Percentiles rank a stretch among this genome's conserved stretches.
Evolutionary conservation across 2,329 filamentous ascomycete species (phyloP).

Genomic region (Aureobasidium lini): DNA sequence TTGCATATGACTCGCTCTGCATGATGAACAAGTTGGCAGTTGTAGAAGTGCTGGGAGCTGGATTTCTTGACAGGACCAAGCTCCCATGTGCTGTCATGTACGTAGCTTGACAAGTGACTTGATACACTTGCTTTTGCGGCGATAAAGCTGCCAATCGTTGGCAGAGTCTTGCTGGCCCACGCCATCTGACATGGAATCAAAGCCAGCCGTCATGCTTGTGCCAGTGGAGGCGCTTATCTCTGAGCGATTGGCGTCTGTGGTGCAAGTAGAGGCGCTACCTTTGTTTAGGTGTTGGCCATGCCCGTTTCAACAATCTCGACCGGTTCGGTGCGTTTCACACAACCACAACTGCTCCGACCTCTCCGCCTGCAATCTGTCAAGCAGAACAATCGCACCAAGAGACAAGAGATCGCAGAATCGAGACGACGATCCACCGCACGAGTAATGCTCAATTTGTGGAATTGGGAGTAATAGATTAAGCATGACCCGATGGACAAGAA

Average conservation of each 20-base stretch:
- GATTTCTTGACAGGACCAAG: slow-evolving; percentile 8
- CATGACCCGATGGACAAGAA: slow-evolving; percentile 2
- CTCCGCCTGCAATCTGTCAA: slow-evolving; percentile 4
- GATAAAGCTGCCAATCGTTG: slow-evolving; percentile 2
- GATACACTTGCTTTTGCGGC: slow-evolving; percentile 7
- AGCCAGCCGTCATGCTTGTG: slow-evolving; percentile 5
- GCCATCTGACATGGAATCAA: slow-evolving; percentile 2
- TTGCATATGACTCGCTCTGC: slow-evolving; percentile 10
- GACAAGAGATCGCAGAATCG: background rate
- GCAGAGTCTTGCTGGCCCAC: background rate
- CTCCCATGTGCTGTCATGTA: slow-evolving; percentile 8
- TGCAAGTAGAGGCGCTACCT: slow-evolving; percentile 10
- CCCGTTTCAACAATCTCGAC: slow-evolving; percentile 12
- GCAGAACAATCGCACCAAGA: background rate
- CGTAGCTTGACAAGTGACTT: slow-evolving; percentile 10
- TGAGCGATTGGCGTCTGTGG: slow-evolving; percentile 9
- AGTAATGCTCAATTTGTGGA: slow-evolving; percentile 2
- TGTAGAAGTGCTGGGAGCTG: slow-evolving; percentile 6
- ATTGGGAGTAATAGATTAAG: slow-evolving; percentile 3
- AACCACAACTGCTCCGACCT: slow-evolving; percentile 12
- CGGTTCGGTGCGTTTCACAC: slow-evolving; percentile 11
- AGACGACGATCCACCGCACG: slow-evolving; percentile 4
- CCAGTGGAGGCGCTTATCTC: slow-evolving; percentile 9
- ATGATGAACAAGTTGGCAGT: slow-evolving; percentile 1
- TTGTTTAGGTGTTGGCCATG: slow-evolving; percentile 3